Evolutionary conservation across 208 protist genomes (phyloP).

Genomic region (Phytomonas sp.): DNA sequence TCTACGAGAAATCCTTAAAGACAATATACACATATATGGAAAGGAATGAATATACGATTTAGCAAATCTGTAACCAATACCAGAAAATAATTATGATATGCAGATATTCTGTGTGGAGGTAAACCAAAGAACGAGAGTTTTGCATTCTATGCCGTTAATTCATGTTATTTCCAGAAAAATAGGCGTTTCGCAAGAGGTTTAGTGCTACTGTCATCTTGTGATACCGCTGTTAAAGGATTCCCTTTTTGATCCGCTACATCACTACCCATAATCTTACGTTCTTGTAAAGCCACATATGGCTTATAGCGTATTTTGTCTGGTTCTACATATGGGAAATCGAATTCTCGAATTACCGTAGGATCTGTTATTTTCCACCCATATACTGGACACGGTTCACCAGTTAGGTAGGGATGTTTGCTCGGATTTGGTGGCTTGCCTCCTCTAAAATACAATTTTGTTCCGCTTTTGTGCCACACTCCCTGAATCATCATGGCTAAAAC

Average conservation of each 20-base stretch:
- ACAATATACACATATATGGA: constrained; percentile 7
- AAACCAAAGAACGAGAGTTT: background rate
- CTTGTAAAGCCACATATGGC: constrained; percentile 83
- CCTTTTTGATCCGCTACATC: background rate
- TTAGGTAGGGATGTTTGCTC: constrained; percentile 81
- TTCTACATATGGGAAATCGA: constrained; percentile 68
- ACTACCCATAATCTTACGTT: constrained; percentile 68
- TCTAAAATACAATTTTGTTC: constrained; percentile 81
- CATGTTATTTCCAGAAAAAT: constrained; percentile 81
- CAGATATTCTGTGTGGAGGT: background rate
- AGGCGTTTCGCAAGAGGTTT: constrained; percentile 83
- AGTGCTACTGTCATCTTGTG: constrained; percentile 13
- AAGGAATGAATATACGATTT: background rate
- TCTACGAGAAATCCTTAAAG: constrained; percentile 1
- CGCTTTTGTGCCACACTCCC: constrained; percentile 87
- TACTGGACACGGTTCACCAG: constrained; percentile 83
- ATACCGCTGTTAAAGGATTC: background rate
- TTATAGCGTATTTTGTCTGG: constrained; percentile 70
- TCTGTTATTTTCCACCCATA: constrained; percentile 87
- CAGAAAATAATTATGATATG: background rate
- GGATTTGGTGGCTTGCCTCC: constrained; percentile 87
- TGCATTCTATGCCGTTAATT: background rate
- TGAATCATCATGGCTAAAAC: constrained; percentile 88
- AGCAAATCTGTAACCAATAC: background rate
- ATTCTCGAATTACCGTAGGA: constrained; percentile 67